These are phyloP conservation scores for Aspergillus tubingensis DNA, from an alignment of 2,329 filamentous ascomycete genomes.

Conservation along the genomic window DNA sequence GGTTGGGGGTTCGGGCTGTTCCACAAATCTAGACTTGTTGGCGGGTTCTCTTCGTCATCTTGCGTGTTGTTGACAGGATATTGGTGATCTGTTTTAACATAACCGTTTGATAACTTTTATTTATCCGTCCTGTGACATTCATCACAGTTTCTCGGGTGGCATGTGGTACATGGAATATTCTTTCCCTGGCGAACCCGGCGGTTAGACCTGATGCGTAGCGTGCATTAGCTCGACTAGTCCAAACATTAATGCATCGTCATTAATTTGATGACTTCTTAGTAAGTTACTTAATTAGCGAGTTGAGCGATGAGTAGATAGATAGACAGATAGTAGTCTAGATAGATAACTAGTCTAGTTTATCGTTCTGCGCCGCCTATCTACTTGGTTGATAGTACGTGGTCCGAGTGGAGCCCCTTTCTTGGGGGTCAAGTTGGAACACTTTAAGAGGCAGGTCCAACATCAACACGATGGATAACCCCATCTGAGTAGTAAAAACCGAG, in stretches of 20 bases:
- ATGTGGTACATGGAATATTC: not conserved
- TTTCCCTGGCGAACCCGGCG: not conserved
- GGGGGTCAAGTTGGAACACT: not conserved
- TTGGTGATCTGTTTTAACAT: too few species aligned
- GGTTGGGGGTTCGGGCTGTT: not conserved
- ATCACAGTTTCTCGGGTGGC: too few species aligned
- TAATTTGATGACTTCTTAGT: not conserved
- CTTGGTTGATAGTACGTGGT: not conserved
- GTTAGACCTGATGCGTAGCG: not conserved
- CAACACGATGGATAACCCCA: not conserved
- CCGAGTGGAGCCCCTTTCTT: not conserved
- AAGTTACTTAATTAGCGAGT: not conserved
- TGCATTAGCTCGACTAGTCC: constrained; percentile 1
- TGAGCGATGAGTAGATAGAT: not conserved
- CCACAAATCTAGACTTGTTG: not conserved
- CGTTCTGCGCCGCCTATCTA: not conserved
- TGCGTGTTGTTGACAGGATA: not conserved
- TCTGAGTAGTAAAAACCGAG: too few species aligned
- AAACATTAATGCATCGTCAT: constrained; percentile 5
- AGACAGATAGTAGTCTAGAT: not conserved
- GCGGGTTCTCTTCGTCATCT: not conserved
- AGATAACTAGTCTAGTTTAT: not conserved
- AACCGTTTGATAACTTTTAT: too few species aligned
- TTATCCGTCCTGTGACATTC: too few species aligned
- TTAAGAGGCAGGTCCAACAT: not conserved